Evolutionary conservation across 371 early-diverging fungal genomes (phyloP).

Genomic region (Lichtheimia corymbifera): DNA sequence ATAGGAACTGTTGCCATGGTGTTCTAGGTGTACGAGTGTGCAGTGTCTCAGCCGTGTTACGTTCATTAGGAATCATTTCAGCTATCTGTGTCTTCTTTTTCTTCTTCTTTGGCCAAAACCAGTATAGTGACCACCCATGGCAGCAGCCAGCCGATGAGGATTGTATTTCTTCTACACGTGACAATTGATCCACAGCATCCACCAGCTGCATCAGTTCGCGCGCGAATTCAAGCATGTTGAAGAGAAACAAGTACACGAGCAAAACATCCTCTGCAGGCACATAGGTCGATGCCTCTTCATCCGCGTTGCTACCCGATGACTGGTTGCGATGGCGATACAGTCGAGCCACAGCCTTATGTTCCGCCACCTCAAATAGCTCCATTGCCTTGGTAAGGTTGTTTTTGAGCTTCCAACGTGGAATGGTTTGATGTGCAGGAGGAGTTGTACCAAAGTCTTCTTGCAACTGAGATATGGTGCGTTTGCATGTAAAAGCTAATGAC

Average conservation of each 20-base stretch:
- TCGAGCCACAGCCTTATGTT: slow-evolving; percentile 36
- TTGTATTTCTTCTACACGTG: slow-evolving; percentile 13
- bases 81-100: slow-evolving; percentile 1
- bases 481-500: slow-evolving; percentile 65
- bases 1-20: slow-evolving; percentile 48
- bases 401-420: slow-evolving; percentile 27
- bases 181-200: slow-evolving; percentile 48
- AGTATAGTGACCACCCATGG: background rate
- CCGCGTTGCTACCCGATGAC: background rate
- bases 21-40: slow-evolving; percentile 71
- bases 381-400: slow-evolving; percentile 48
- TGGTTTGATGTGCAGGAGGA: background rate
- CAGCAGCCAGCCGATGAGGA: slow-evolving; percentile 4
- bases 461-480: slow-evolving; percentile 56
- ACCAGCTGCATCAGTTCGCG: slow-evolving; percentile 61
- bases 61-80: slow-evolving; percentile 49
- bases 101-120: slow-evolving; percentile 5
- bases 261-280: slow-evolving; percentile 67
- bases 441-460: slow-evolving; percentile 20
- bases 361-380: slow-evolving; percentile 40
- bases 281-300: background rate
- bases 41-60: slow-evolving; percentile 56
- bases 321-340: slow-evolving; percentile 19
- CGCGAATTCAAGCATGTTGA: slow-evolving; percentile 74
- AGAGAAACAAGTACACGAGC: slow-evolving; percentile 76